Conservation (phyloP, 495 filamentous ascomycete genomes). For the Margaritispora aquatica region DNA sequence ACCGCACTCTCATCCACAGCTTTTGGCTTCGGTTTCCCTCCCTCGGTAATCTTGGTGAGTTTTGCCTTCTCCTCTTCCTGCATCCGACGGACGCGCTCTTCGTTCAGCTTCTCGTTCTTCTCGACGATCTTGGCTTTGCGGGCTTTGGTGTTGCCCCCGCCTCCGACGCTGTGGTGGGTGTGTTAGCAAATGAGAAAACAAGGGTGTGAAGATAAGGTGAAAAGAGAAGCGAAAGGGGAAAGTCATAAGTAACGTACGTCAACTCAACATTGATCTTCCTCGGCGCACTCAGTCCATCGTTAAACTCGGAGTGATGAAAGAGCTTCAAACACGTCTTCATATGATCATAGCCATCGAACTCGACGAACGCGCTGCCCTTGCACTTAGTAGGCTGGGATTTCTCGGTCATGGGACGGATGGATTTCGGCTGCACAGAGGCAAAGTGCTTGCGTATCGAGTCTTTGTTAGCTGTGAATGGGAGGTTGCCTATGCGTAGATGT, state of each 20-base stretch:
- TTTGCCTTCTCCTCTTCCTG: constrained; percentile 44
- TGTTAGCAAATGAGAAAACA: neutral
- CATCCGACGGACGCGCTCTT: constrained; percentile 57
- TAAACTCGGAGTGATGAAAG: constrained; percentile 81
- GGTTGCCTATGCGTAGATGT: constrained; percentile 49
- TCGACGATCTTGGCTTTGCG: constrained; percentile 68
- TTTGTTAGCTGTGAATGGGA: constrained; percentile 75
- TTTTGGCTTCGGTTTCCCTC: too few species aligned
- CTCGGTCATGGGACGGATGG: constrained; percentile 69
- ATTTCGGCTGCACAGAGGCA: constrained; percentile 60
- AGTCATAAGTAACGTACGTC: constrained; percentile 54
- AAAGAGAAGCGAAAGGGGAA: neutral
- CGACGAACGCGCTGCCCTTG: constrained; percentile 87
- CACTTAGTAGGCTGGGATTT: constrained; percentile 61
- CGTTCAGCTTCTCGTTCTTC: constrained; percentile 85
- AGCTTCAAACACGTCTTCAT: constrained; percentile 91
- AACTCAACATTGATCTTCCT: constrained; percentile 89
- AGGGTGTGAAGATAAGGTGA: neutral
- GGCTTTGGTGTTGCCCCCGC: constrained; percentile 69
- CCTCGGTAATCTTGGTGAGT: constrained; percentile 24
- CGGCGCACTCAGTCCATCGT: constrained; percentile 52
- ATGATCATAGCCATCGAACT: constrained; percentile 82
- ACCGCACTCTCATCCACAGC: constrained; percentile 35
- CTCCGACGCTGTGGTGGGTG: constrained; percentile 51
- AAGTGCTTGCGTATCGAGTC: constrained; percentile 69